These are phyloP conservation scores for Chrysochromulina parva DNA, from an alignment of 78 protist species.

Conservation along the genomic window DNA sequence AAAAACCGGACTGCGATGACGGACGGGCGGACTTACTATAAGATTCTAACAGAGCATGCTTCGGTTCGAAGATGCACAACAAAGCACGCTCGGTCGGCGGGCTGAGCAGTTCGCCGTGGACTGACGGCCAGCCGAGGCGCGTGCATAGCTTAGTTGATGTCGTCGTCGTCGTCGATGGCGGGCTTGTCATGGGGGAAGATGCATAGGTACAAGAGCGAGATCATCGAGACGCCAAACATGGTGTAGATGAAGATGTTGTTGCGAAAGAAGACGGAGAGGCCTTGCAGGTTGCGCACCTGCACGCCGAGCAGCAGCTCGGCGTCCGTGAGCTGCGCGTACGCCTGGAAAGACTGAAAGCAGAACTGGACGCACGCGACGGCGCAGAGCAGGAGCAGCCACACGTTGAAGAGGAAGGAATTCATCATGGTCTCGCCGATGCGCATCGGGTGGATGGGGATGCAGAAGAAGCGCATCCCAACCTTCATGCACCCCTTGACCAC, in stretches of 20 bases:
- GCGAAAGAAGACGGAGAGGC: slow-evolving; percentile 59
- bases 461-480: slow-evolving; percentile 76
- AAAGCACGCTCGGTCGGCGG: too few relatives aligned
- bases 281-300: slow-evolving; percentile 32
- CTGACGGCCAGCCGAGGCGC: too few relatives aligned
- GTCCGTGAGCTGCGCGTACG: slow-evolving; percentile 76
- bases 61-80: too few relatives aligned
- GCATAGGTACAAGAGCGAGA: not conserved
- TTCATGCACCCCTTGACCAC: slow-evolving; percentile 80
- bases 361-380: slow-evolving; percentile 82
- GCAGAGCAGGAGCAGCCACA: slow-evolving; percentile 67
- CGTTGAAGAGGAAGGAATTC: slow-evolving; percentile 90
- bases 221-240: not conserved
- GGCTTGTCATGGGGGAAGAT: not conserved
- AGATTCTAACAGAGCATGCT: too few relatives aligned
- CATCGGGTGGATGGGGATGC: slow-evolving; percentile 88
- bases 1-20: too few relatives aligned
- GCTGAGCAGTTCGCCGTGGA: too few relatives aligned
- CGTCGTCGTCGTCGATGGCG: not conserved
- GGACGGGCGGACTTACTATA: too few relatives aligned
- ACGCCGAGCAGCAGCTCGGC: slow-evolving; percentile 53
- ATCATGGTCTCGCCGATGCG: slow-evolving; percentile 77
- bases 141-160: not conserved
- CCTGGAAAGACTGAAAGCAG: slow-evolving; percentile 71
- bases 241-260: slow-evolving; percentile 22